phyloP scores from a whole-genome alignment of 164 flowering plant genomes.

The Piper betle region DNA sequence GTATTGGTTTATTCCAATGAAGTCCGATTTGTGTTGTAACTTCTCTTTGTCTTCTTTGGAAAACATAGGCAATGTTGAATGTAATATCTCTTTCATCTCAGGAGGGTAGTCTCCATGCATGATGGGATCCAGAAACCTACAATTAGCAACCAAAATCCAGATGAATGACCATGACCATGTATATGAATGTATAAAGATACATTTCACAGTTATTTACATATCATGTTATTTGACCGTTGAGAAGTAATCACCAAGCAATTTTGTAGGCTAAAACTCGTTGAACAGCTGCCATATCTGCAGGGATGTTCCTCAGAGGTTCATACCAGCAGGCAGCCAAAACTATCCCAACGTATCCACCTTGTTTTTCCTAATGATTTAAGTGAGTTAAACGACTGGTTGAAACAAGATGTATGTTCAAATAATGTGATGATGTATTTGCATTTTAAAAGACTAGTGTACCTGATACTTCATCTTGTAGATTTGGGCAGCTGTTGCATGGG shows the following conservation, averaged over 20 bases:
- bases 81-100: constrained; percentile 15
- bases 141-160: neutral
- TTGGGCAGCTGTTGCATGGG: constrained; percentile 2
- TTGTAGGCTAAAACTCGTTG: constrained; percentile 1
- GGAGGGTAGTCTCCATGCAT: constrained; percentile 26
- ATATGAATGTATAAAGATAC: neutral
- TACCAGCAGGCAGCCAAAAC: neutral
- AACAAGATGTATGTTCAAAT: neutral
- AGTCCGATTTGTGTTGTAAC: constrained; percentile 17
- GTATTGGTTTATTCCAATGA: constrained; percentile 17
- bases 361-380: neutral
- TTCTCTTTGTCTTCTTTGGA: constrained; percentile 11
- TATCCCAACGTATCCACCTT: neutral
- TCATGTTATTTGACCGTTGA: neutral
- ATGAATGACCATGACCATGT: neutral
- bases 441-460: neutral
- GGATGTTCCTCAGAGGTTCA: neutral
- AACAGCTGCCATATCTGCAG: constrained; percentile 1
- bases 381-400: neutral
- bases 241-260: neutral
- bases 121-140: constrained; percentile 23
- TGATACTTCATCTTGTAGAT: constrained; percentile 2
- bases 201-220: neutral
- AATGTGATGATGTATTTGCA: neutral
- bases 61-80: constrained; percentile 13